Percentiles rank a stretch among this genome's conserved stretches.
These are phyloP conservation scores for Camellia oleifera DNA, from an alignment of 179 eudicot species.

Conservation along the genomic window DNA sequence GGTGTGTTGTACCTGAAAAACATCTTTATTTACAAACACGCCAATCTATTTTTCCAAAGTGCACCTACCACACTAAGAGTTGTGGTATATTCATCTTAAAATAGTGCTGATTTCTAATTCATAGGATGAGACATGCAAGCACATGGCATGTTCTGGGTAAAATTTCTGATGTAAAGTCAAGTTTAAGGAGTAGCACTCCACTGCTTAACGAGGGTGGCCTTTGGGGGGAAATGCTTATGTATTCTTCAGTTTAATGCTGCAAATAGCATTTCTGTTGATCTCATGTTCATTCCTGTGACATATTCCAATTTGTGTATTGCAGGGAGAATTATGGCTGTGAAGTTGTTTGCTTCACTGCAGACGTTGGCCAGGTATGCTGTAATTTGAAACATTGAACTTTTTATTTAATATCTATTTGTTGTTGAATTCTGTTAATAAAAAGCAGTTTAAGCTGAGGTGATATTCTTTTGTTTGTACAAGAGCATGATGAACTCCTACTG, in stretches of 20 bases:
- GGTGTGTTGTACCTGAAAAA: background rate
- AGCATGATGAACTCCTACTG: background rate
- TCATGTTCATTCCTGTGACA: background rate
- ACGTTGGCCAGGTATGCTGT: conserved; percentile 86
- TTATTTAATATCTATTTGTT: background rate
- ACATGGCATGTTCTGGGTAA: background rate
- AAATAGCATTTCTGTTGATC: background rate
- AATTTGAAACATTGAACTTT: background rate
- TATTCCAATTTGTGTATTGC: conserved; percentile 18
- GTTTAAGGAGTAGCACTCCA: background rate
- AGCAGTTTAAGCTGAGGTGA: background rate
- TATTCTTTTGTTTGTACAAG: background rate
- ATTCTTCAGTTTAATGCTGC: conserved; percentile 2
- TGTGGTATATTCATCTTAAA: background rate
- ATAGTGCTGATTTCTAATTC: background rate
- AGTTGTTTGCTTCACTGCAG: conserved; percentile 98
- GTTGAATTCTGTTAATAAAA: background rate
- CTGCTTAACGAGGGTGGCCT: background rate
- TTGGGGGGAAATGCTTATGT: background rate
- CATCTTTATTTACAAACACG: background rate
- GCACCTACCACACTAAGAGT: background rate
- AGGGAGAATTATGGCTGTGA: conserved; percentile 99
- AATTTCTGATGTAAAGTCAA: background rate
- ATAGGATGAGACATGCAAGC: background rate
- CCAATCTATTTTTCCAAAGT: background rate